A percentile compares a stretch with the other conserved stretches of the same genome.
phyloP scores from a whole-genome alignment of 164 flowering plant genomes.

The Taxillus chinensis region DNA sequence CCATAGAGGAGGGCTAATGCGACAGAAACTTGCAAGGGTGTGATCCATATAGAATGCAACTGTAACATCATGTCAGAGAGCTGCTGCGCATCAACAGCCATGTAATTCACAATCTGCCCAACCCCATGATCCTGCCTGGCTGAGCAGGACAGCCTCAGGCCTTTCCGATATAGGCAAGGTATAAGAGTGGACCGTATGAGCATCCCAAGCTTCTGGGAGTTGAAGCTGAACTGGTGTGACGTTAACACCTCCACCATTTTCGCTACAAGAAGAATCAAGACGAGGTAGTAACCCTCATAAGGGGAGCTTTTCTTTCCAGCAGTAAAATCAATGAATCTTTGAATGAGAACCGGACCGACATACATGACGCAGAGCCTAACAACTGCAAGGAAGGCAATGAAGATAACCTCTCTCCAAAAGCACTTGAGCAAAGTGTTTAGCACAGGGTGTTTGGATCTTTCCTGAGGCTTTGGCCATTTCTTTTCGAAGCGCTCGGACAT shows the following conservation, averaged over 20 bases:
- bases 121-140: conserved; percentile 88
- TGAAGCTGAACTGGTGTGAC: conserved; percentile 78
- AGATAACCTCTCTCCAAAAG: conserved; percentile 67
- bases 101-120: conserved; percentile 93
- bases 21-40: conserved; percentile 60
- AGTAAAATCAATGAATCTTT: conserved; percentile 66
- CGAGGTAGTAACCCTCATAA: conserved; percentile 77
- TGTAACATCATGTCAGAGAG: conserved; percentile 89
- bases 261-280: conserved; percentile 49
- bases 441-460: conserved; percentile 60
- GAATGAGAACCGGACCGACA: conserved; percentile 79
- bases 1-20: conserved; percentile 64
- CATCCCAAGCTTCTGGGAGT: conserved; percentile 79
- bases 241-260: conserved; percentile 62
- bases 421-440: conserved; percentile 59
- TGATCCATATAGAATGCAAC: conserved; percentile 74
- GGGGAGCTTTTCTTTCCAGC: conserved; percentile 59
- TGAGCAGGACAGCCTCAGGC: conserved; percentile 65
- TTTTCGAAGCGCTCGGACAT: conserved; percentile 52
- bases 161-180: conserved; percentile 78
- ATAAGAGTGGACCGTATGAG: conserved; percentile 66
- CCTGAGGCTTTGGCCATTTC: conserved; percentile 70
- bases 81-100: conserved; percentile 97
- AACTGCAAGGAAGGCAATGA: conserved; percentile 68
- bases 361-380: conserved; percentile 66